These are phyloP conservation scores for Mimosa pudica DNA, from an alignment of 306 rosid species.

Conservation along the genomic window DNA sequence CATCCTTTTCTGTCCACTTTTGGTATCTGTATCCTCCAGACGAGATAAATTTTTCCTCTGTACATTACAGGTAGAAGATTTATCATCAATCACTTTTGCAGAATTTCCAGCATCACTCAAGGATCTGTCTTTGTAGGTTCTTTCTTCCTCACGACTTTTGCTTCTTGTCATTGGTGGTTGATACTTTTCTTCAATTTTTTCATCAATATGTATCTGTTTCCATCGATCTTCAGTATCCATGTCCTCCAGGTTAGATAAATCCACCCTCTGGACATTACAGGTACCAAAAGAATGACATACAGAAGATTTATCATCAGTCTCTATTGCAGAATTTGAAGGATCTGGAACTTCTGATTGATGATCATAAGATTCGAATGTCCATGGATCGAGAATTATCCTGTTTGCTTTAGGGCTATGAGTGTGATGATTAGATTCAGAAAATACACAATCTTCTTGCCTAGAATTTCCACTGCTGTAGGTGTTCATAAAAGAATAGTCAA, in stretches of 20 bases:
- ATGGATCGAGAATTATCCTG: conserved; percentile 39
- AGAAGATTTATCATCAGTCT: conserved; percentile 5
- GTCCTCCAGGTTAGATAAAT: too few relatives aligned
- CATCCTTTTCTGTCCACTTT: neutral
- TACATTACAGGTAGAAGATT: neutral
- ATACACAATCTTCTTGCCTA: conserved; percentile 40
- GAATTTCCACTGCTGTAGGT: conserved; percentile 35
- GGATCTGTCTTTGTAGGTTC: neutral
- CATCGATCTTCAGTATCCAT: neutral
- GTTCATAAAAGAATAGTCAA: conserved; percentile 37
- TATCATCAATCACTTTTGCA: neutral
- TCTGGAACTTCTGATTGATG: conserved; percentile 29
- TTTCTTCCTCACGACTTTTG: neutral
- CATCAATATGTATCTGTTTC: neutral
- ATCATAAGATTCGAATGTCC: conserved; percentile 29
- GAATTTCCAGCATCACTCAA: conserved; percentile 46
- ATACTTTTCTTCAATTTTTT: too few relatives aligned
- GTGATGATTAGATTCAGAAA: conserved; percentile 44
- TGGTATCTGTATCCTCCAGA: neutral
- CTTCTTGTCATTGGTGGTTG: neutral
- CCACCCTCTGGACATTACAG: neutral
- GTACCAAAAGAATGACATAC: neutral
- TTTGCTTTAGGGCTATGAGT: conserved; percentile 33
- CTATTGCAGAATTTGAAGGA: conserved; percentile 35
- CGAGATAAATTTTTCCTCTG: neutral